Base-by-base conservation (phyloP, 78 protist species). In the Corallochytrium limacisporum region DNA sequence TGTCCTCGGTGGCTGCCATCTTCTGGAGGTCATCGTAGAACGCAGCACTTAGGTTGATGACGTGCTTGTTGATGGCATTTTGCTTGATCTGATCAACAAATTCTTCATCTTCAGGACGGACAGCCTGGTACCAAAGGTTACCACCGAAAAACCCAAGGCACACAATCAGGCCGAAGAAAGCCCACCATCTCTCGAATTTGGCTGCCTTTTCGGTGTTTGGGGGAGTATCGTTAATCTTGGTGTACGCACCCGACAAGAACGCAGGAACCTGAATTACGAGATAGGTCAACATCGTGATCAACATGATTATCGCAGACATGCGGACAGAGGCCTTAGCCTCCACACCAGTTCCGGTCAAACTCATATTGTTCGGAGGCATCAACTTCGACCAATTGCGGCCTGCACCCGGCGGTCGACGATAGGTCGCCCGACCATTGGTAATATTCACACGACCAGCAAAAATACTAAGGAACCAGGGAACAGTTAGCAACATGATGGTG, bases 401-500 rank as follows among this genome's bases (percentile, higher is more conserved):
- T 15, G 74, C 38, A 13, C 22, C 46, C 8, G 46, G 46, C 46
- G 46, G 24, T n/a, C n/a, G n/a, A n/a, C n/a, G n/a, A n/a, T n/a
- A n/a, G n/a, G n/a, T n/a, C n/a, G n/a, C n/a, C n/a, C n/a, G n/a
- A n/a, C 40, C 50, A 16, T 36, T 36, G 37, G 48, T 38, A 8
- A 72, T 7, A 44, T 69, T 73, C 51, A 53, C 42, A 62, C 49
- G 26, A 63, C 86, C 62, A 48, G 39, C 20, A 46, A 29, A 2
- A 54, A 74, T 33, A 48, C 63, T 20, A 4, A 61, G 54, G 10
- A 60, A 20, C 81, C 85, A 88, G 55, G 95, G 92, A 5, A 90
- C n/a, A 15, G 95, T 87, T 20, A 88, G 75, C 35, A 90, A 62
- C 91, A 90, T 84, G 54, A 90, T 50, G 0, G 91, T 87, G 6